These are phyloP conservation scores for Candida ortonii DNA, from an alignment of 805 yeast species.

Conservation along the genomic window DNA sequence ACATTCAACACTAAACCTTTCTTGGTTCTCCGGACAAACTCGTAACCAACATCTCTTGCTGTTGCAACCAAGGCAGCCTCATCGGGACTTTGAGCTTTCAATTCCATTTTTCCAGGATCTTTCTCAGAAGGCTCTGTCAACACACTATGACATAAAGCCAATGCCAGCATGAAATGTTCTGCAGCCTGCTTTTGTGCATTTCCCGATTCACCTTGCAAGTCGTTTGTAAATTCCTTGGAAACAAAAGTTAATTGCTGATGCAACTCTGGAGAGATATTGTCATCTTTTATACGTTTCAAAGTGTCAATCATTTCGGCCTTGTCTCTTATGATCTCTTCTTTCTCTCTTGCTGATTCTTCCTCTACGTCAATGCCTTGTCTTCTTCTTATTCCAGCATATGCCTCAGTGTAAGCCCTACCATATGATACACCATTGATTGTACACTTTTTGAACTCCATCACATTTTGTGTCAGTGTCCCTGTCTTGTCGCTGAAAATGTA, in stretches of 20 bases:
- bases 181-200: slow-evolving; percentile 52
- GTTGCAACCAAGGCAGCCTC: slow-evolving; percentile 84
- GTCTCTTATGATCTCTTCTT: slow-evolving; percentile 54
- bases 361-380: slow-evolving; percentile 76
- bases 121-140: slow-evolving; percentile 63
- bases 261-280: slow-evolving; percentile 35
- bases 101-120: slow-evolving; percentile 50
- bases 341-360: slow-evolving; percentile 52
- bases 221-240: slow-evolving; percentile 63
- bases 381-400: slow-evolving; percentile 72
- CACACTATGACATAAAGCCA: slow-evolving; percentile 79
- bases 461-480: slow-evolving; percentile 79
- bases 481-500: slow-evolving; percentile 83
- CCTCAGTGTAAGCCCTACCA: slow-evolving; percentile 82
- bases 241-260: slow-evolving; percentile 64
- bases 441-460: slow-evolving; percentile 83
- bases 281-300: slow-evolving; percentile 36
- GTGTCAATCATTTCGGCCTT: slow-evolving; percentile 54
- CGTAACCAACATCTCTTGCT: slow-evolving; percentile 74
- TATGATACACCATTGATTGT: slow-evolving; percentile 70
- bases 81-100: slow-evolving; percentile 83
- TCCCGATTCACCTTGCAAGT: slow-evolving; percentile 52
- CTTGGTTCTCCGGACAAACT: slow-evolving; percentile 63
- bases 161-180: slow-evolving; percentile 73
- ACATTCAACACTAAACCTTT: slow-evolving; percentile 63